Percentiles rank a stretch among this genome's conserved stretches.
phyloP scores from a whole-genome alignment of 129 eudicot genomes.

The Arctium minus region DNA sequence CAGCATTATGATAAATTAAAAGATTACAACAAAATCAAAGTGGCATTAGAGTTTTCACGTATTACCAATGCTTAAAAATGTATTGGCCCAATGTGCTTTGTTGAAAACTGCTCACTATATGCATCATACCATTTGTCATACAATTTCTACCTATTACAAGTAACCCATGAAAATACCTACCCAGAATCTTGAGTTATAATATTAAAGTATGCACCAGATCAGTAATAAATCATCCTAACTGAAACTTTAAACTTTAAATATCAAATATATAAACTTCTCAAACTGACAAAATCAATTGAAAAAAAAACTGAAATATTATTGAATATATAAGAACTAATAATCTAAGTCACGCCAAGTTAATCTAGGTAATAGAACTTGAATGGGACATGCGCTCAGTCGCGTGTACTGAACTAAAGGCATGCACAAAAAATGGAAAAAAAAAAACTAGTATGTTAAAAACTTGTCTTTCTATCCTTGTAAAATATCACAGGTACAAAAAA shows the following conservation, averaged over 20 bases:
- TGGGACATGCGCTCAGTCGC: too few species aligned
- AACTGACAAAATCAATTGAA: background rate
- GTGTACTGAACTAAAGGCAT: too few species aligned
- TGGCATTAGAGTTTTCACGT: background rate
- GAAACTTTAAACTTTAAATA: background rate
- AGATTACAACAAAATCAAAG: background rate
- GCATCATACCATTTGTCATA: background rate
- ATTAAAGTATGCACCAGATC: background rate
- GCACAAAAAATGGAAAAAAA: too few species aligned
- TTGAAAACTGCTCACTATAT: background rate
- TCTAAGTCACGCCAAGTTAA: too few species aligned
- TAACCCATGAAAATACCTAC: background rate
- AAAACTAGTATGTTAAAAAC: too few species aligned
- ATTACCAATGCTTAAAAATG: background rate
- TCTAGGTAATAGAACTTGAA: too few species aligned
- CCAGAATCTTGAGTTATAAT: background rate
- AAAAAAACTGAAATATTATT: background rate
- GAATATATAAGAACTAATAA: background rate
- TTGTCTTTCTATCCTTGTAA: too few species aligned
- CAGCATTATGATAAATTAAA: background rate
- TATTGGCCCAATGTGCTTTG: background rate
- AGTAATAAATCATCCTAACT: background rate
- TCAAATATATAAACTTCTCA: background rate
- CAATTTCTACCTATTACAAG: conserved; percentile 6
- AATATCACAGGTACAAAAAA: too few species aligned